phyloP scores from a whole-genome alignment of 306 rosid species.

The Prosopis cineraria region DNA sequence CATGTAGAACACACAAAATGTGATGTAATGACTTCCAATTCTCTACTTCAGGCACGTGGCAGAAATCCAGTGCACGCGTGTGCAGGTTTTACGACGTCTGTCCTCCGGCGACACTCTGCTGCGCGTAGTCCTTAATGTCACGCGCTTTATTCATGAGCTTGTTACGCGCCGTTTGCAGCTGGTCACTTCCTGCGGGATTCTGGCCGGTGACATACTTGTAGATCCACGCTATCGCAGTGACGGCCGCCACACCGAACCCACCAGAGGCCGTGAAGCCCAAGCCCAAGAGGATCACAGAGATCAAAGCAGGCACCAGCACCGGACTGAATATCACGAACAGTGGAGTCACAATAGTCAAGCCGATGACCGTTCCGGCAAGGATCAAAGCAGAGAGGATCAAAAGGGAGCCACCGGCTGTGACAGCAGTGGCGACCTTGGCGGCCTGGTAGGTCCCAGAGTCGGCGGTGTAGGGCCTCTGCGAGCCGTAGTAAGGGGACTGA shows the following conservation, averaged over 20 bases:
- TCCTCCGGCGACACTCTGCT: constrained; percentile 44
- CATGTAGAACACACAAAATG: background rate
- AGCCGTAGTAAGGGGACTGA: constrained; percentile 8
- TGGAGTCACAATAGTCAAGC: constrained; percentile 59
- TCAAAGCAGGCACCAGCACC: constrained; percentile 67
- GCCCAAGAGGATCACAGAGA: constrained; percentile 39
- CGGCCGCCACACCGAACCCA: constrained; percentile 68
- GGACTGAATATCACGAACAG: constrained; percentile 81
- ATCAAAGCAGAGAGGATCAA: constrained; percentile 56
- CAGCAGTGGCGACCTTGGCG: constrained; percentile 64
- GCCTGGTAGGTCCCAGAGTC: constrained; percentile 44
- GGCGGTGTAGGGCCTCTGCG: background rate
- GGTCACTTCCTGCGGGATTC: constrained; percentile 54
- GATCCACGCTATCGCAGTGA: constrained; percentile 69
- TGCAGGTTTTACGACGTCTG: constrained; percentile 36
- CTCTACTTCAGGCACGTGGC: background rate
- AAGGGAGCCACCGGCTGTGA: constrained; percentile 66
- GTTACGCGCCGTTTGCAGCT: constrained; percentile 53
- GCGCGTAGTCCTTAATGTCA: constrained; percentile 81
- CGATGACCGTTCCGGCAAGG: constrained; percentile 56
- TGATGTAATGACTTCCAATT: background rate
- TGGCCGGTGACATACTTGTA: constrained; percentile 59
- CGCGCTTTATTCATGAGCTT: constrained; percentile 61
- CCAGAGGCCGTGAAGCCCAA: constrained; percentile 70
- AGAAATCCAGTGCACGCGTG: background rate